Conservation (phyloP, 805 yeast species). For the Kodamaea kakaduensis region DNA sequence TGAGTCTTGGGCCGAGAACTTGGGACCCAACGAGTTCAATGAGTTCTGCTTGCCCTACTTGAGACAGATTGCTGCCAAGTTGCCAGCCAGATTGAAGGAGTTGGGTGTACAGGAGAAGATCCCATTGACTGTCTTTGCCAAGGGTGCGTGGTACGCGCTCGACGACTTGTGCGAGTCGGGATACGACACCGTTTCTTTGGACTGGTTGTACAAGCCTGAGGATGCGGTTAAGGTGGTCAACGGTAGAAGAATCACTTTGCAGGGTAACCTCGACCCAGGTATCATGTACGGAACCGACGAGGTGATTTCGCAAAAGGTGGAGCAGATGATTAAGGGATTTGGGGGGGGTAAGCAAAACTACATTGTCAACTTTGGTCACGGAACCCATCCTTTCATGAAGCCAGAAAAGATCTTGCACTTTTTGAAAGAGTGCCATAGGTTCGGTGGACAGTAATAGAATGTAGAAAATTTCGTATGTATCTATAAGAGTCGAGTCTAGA, state of each 20-base stretch:
- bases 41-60: constrained; percentile 89
- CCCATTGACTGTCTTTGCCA: constrained; percentile 88
- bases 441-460: constrained; percentile 51
- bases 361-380: constrained; percentile 95
- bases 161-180: constrained; percentile 78
- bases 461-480: too few relatives aligned
- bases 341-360: constrained; percentile 92
- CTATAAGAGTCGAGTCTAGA: too few relatives aligned
- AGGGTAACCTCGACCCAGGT: constrained; percentile 96
- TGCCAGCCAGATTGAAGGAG: constrained; percentile 67
- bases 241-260: constrained; percentile 74
- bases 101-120: constrained; percentile 66
- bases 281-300: constrained; percentile 87
- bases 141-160: constrained; percentile 96
- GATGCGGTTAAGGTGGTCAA: constrained; percentile 74
- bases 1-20: constrained; percentile 97
- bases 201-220: constrained; percentile 83
- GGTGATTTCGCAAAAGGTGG: constrained; percentile 73
- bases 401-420: constrained; percentile 86
- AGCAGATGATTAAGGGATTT: constrained; percentile 83
- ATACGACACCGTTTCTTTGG: constrained; percentile 85
- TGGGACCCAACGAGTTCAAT: constrained; percentile 83
- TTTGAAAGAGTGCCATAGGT: constrained; percentile 79
- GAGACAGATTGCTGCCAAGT: constrained; percentile 62
- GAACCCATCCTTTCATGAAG: constrained; percentile 96